Evolutionary conservation across 2,329 filamentous ascomycete species (phyloP), one percentile per base, ranked within the genome.

Genomic region (Thyridium curvatum): DNA sequence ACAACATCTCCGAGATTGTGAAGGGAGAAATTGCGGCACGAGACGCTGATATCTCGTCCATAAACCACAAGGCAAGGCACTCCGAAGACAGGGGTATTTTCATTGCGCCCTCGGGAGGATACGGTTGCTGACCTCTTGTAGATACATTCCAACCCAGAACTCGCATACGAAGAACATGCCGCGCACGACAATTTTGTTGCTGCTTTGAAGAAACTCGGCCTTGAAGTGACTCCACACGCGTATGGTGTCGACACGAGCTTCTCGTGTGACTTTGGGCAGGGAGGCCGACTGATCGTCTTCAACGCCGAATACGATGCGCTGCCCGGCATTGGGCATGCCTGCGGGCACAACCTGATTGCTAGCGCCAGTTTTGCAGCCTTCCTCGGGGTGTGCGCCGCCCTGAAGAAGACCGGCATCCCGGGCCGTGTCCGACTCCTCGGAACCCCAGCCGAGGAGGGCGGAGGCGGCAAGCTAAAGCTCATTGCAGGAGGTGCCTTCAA

Each of bases 211-310:
- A 41, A 49, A 3, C 60, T 63, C 3, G 72, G 67, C 0, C 70
- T 68, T 46, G 38, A 46, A 0, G 70, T 76, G 6, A 68, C 55
- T 3, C 62, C 62, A 2, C 64, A 72, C 37, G 66, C 71, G 0
- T 75, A 74, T 47, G 72, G 68, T 1, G 45, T 78, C 1, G 54
- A 62, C 15, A 78, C 74, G 0, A 60, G 69, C 0, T 77, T 78
- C 41, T 62, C 67, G 41, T 69, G 42, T 33, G 38, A 43, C n/a
- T 45, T 36, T 30, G 47, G 45, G 6, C 18, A 46, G 40, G 41
- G 43, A 31, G 32, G 45, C 30, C 37, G 39, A 3, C 32, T 50
- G 13, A 35, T 44, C 30, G 18, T 48, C 40, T 37, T 49, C 56
- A 50, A 49, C 18, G 48, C 48, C 37, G 50, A 52, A 39, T 52